Evolutionary conservation across 176 grass and related monocot species (phyloP), one percentile per base, ranked within the genome.

Genomic region (Chloris gayana): DNA sequence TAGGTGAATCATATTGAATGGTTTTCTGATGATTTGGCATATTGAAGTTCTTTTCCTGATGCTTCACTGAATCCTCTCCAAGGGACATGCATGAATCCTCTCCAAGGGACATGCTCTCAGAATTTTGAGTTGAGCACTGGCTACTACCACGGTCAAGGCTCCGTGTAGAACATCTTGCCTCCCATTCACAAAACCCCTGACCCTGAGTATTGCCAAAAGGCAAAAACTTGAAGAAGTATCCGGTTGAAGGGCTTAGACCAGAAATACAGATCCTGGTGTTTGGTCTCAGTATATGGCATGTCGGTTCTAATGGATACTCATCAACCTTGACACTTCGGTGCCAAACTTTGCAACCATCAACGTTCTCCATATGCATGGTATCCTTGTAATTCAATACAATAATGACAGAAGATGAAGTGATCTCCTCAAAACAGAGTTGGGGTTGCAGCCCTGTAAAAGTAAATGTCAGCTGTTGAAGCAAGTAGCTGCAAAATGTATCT

Each of bases 321-420:
- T 38, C 19, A 45, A 77, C 73, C 64, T 85, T 68, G 13, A 81
- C 84, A 81, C 80, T 88, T 68, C 91, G 82, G 49, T 92, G 89
- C 89, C 89, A 94, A 76, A 97, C 63, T 73, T 82, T 92, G 85
- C 80, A 91, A 53, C 89, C 87, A 72, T 92, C 85, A 76, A 92
- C 88, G 38, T 85, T 78, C 51, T 84, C 85, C 82, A 88, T 81
- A 58, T 81, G 61, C 9, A 93, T 80, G 47, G 61, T 70, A 69
- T 90, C 87, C 47, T 74, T 68, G 70, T 84, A 84, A 6, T 90
- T 82, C 35, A 94, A 61, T 42, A 87, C 80, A 76, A 97, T 61
- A 70, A 76, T 73, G 30, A 97, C 78, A 81, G 94, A 93, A 72
- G 80, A 83, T 57, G 83, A 63, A 80, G 85, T 87, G 37, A 88